phyloP scores from a whole-genome alignment of 1,139 yeast genomes.

The Candida sp. region DNA sequence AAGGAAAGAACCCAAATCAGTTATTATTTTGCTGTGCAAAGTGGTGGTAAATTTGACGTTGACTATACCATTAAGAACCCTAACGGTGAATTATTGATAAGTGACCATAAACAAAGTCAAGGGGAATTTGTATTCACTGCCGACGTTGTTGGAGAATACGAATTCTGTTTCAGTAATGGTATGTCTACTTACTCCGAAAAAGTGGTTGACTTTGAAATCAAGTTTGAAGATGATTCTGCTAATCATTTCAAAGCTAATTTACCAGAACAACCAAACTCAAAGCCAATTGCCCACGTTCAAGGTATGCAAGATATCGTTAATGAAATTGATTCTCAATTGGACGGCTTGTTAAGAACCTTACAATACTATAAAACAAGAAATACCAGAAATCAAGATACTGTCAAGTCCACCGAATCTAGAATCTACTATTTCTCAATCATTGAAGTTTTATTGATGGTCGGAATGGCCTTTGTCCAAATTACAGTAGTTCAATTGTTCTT shows the following conservation, averaged over 20 bases:
- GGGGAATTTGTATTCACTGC: constrained; percentile 83
- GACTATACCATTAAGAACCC: constrained; percentile 78
- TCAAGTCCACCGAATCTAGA: constrained; percentile 81
- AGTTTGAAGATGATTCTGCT: constrained; percentile 31
- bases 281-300: constrained; percentile 58
- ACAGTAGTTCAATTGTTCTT: constrained; percentile 82
- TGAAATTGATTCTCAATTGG: constrained; percentile 65
- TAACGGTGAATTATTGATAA: constrained; percentile 51
- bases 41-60: constrained; percentile 85
- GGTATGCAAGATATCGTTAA: constrained; percentile 57
- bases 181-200: constrained; percentile 88
- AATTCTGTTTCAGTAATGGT: constrained; percentile 85
- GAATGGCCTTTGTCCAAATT: constrained; percentile 84
- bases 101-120: constrained; percentile 69
- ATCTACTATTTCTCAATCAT: constrained; percentile 81
- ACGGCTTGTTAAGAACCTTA: constrained; percentile 59
- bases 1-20: constrained; percentile 63
- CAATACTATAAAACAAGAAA: constrained; percentile 92
- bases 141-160: constrained; percentile 75
- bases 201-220: constrained; percentile 85
- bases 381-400: constrained; percentile 89
- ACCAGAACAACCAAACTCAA: constrained; percentile 59
- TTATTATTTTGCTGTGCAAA: constrained; percentile 89
- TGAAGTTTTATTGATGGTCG: constrained; percentile 79
- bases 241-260: constrained; percentile 54